Evolutionary conservation across 495 filamentous ascomycete species (phyloP).

Genomic region (Penicillium lagena): DNA sequence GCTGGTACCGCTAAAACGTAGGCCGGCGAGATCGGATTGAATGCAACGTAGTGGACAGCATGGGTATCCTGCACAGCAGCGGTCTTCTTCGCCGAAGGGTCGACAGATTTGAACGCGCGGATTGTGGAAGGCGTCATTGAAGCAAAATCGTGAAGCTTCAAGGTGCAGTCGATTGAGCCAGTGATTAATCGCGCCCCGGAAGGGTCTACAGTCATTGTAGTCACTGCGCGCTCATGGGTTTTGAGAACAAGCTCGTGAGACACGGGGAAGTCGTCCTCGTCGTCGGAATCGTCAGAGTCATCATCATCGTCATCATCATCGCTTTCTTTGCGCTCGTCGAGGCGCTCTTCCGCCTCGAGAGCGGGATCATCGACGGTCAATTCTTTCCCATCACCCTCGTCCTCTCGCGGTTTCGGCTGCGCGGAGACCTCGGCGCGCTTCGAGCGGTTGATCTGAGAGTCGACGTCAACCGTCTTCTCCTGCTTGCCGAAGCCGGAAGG

Average conservation of each 20-base stretch:
- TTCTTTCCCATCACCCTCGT: conserved; percentile 12
- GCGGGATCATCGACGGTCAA: conserved; percentile 10
- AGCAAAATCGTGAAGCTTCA: conserved; percentile 92
- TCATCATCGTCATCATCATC: conserved; percentile 41
- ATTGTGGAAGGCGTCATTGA: conserved; percentile 93
- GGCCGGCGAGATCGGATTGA: conserved; percentile 76
- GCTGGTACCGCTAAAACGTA: conserved; percentile 82
- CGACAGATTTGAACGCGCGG: conserved; percentile 85
- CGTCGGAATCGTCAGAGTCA: conserved; percentile 55
- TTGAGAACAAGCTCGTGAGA: conserved; percentile 90
- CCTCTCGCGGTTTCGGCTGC: conserved; percentile 17
- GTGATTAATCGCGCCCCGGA: conserved; percentile 80
- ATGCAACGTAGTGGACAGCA: conserved; percentile 75
- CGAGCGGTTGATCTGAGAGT: conserved; percentile 71
- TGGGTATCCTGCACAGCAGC: conserved; percentile 76
- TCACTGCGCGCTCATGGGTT: conserved; percentile 85
- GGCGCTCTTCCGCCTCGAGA: conserved; percentile 13
- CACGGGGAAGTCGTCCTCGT: conserved; percentile 86
- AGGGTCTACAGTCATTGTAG: conserved; percentile 74
- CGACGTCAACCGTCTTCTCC: conserved; percentile 62
- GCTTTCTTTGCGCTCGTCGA: conserved; percentile 26
- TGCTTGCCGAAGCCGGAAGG: conserved; percentile 86
- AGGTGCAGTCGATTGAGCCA: conserved; percentile 80
- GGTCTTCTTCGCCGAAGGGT: conserved; percentile 71
- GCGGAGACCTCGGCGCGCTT: conserved; percentile 48